These are phyloP conservation scores for Starmerella geochares DNA, from an alignment of 805 yeast species.

Conservation along the genomic window DNA sequence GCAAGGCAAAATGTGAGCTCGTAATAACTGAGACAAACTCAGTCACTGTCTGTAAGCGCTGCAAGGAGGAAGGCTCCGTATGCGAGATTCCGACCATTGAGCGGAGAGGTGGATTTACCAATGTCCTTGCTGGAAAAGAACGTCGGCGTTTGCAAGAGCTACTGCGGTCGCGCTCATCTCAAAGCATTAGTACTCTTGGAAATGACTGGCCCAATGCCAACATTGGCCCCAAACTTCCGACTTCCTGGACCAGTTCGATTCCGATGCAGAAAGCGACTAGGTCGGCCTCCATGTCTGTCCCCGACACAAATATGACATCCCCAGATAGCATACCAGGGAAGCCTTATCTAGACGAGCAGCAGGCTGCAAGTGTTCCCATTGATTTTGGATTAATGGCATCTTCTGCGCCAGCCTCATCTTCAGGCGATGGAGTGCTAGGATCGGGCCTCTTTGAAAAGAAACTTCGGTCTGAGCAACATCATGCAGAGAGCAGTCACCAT, in stretches of 20 bases:
- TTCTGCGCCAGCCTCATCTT: background rate
- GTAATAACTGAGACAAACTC: constrained; percentile 56
- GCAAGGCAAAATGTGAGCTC: constrained; percentile 79
- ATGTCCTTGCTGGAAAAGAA: constrained; percentile 32
- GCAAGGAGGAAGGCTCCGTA: constrained; percentile 72
- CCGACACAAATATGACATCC: background rate
- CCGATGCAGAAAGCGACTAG: background rate
- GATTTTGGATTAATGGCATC: background rate
- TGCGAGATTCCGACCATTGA: constrained; percentile 58
- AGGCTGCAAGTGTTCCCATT: background rate
- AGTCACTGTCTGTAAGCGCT: constrained; percentile 76
- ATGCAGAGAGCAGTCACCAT: too few species aligned
- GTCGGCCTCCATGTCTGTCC: background rate
- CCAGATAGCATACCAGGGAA: background rate
- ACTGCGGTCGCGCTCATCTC: background rate
- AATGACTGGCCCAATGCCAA: background rate
- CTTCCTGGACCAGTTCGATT: background rate
- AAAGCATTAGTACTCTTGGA: background rate
- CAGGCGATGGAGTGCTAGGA: background rate
- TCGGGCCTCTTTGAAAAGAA: background rate
- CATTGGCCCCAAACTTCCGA: background rate
- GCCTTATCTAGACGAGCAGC: background rate
- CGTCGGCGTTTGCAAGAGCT: constrained; percentile 4
- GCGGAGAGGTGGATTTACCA: constrained; percentile 40
- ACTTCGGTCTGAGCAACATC: too few species aligned